Percentiles rank a stretch among this genome's conserved stretches.
Conservation (phyloP, 441 rosid genomes). For the Populus trichocarpa region DNA sequence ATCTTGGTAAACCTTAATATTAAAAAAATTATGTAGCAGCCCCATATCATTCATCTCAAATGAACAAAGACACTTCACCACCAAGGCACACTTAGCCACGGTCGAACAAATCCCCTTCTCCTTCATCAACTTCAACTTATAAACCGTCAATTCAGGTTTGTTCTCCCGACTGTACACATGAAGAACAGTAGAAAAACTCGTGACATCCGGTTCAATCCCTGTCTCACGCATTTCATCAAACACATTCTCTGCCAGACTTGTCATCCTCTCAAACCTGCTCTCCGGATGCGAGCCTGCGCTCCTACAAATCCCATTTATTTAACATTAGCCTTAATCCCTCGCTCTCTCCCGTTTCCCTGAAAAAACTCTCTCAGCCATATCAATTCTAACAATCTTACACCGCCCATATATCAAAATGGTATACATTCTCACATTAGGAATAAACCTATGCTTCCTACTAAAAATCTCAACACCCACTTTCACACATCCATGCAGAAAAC, state of each 20-base stretch:
- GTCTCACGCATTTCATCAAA: conserved; percentile 74
- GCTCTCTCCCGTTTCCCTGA: conserved; percentile 53
- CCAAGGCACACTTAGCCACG: conserved; percentile 67
- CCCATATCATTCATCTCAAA: not conserved
- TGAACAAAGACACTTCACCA: conserved; percentile 50
- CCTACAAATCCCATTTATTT: conserved; percentile 82
- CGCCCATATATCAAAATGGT: conserved; percentile 73
- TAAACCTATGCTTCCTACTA: conserved; percentile 43
- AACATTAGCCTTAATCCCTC: conserved; percentile 63
- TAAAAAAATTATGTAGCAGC: too few relatives aligned
- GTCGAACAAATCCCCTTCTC: conserved; percentile 61
- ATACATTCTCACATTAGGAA: conserved; percentile 44
- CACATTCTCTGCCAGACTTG: conserved; percentile 64
- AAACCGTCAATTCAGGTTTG: conserved; percentile 66
- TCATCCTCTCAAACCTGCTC: conserved; percentile 56
- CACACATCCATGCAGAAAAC: conserved; percentile 42
- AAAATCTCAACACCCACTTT: conserved; percentile 63
- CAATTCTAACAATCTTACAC: conserved; percentile 71
- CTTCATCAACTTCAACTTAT: conserved; percentile 68
- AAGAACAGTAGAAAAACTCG: conserved; percentile 69
- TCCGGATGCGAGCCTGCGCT: conserved; percentile 74
- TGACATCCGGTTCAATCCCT: conserved; percentile 79
- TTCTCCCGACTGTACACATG: conserved; percentile 85
- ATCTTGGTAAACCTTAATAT: not conserved
- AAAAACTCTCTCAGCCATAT: conserved; percentile 75